Evolutionary conservation across 305 asterid genomes (phyloP).

Genomic region (Striga hermonthica): DNA sequence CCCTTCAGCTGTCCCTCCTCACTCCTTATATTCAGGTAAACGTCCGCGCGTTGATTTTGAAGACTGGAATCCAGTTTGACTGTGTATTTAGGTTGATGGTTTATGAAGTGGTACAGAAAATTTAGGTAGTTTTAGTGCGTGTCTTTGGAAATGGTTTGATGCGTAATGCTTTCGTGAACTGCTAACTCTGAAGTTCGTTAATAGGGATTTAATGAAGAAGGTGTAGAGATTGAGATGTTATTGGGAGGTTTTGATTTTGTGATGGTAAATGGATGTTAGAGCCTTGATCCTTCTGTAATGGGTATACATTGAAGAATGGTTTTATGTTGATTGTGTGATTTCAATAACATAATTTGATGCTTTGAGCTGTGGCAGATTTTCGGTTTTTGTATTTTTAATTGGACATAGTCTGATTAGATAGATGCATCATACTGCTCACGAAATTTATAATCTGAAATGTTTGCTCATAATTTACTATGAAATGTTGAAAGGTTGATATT

Average conservation of each 20-base stretch:
- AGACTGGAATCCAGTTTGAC: neutral
- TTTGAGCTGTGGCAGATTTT: slow-evolving; percentile 16
- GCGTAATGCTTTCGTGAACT: too few species aligned
- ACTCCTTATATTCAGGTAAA: slow-evolving; percentile 96
- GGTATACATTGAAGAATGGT: too few species aligned
- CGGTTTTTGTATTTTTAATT: neutral
- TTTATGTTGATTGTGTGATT: slow-evolving; percentile 2
- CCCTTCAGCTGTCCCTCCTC: slow-evolving; percentile 92
- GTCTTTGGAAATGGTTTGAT: too few species aligned
- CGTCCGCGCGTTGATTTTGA: neutral
- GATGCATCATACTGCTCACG: slow-evolving; percentile 7
- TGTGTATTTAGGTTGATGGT: neutral
- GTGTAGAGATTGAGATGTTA: too few species aligned
- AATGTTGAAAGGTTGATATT: slow-evolving; percentile 6
- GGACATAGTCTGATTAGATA: neutral
- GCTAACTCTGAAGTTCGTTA: too few species aligned
- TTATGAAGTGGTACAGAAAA: too few species aligned
- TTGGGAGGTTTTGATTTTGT: too few species aligned
- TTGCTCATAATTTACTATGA: slow-evolving; percentile 1
- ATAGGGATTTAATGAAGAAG: too few species aligned
- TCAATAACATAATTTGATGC: slow-evolving; percentile 16
- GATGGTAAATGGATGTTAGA: too few species aligned
- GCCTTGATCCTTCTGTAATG: too few species aligned
- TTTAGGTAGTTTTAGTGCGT: too few species aligned
- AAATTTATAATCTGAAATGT: slow-evolving; percentile 17